Percentiles rank a stretch among this genome's conserved stretches.
These are phyloP conservation scores for Plasmopara muralis DNA, from an alignment of 352 stramenopile genomes.

Conservation along the genomic window DNA sequence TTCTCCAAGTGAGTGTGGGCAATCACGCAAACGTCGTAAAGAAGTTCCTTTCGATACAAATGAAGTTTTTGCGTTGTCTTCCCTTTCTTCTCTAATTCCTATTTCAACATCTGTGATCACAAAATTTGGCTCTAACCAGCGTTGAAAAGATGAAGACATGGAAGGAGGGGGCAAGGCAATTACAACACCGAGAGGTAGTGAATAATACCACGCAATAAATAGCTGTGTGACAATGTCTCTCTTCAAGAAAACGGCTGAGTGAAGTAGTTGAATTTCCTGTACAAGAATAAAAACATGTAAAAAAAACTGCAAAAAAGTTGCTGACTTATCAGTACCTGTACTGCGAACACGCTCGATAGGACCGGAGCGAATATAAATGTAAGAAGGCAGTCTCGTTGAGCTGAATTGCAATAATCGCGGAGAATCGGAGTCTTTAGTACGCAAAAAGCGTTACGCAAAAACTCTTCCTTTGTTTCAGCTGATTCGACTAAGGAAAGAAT, in stretches of 20 bases:
- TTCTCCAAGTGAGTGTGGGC: constrained; percentile 27
- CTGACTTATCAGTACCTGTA: constrained; percentile 41
- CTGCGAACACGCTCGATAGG: constrained; percentile 70
- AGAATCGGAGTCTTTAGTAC: constrained; percentile 47
- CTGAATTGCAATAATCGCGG: constrained; percentile 27
- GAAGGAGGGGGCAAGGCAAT: constrained; percentile 55
- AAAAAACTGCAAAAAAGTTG: background rate
- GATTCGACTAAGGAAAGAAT: constrained; percentile 60
- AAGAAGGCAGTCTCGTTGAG: constrained; percentile 39
- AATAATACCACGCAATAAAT: constrained; percentile 83
- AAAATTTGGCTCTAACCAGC: constrained; percentile 67
- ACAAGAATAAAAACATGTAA: constrained; percentile 11
- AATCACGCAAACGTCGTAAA: constrained; percentile 35
- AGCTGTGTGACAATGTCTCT: constrained; percentile 38
- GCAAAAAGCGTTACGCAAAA: constrained; percentile 41
- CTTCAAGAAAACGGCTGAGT: constrained; percentile 53
- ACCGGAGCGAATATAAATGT: constrained; percentile 64
- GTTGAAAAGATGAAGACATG: constrained; percentile 64
- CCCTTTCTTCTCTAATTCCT: constrained; percentile 26
- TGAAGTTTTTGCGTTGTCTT: constrained; percentile 19
- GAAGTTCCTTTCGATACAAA: constrained; percentile 23
- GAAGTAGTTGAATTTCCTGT: constrained; percentile 57
- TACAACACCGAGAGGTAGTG: constrained; percentile 52
- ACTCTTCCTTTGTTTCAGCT: constrained; percentile 50
- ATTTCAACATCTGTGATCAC: constrained; percentile 28